Conservation (phyloP, 805 yeast genomes). For the Yarrowia keelungensis region DNA sequence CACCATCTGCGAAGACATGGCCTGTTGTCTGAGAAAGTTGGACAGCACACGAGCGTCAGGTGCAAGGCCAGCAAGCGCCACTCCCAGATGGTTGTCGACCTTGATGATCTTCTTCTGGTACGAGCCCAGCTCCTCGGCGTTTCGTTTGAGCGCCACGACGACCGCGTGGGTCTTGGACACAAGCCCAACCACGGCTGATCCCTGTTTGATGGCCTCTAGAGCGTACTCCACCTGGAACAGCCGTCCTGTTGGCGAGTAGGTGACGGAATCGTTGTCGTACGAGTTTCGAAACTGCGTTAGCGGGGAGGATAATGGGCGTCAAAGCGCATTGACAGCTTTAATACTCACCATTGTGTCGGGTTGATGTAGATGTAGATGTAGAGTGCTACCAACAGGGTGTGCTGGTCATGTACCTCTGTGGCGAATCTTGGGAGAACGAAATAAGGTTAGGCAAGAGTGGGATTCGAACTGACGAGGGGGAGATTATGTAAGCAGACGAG, state of each 20-base stretch:
- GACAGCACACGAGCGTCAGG: conserved; percentile 97
- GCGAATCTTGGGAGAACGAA: conserved; percentile 15
- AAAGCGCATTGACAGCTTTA: not conserved
- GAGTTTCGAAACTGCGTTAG: conserved; percentile 83
- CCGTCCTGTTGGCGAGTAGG: conserved; percentile 95
- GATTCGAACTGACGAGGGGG: not conserved
- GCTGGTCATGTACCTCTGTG: not conserved
- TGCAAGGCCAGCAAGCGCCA: conserved; percentile 96
- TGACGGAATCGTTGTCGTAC: conserved; percentile 97
- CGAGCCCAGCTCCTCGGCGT: conserved; percentile 96
- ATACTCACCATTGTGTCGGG: conserved; percentile 31
- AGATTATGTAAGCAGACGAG: too few relatives aligned
- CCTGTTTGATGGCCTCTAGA: conserved; percentile 95
- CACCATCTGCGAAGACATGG: conserved; percentile 84
- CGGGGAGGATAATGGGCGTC: not conserved
- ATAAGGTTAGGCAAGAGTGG: not conserved
- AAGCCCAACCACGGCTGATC: conserved; percentile 95
- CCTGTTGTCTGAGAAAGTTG: conserved; percentile 87
- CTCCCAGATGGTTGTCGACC: conserved; percentile 91
- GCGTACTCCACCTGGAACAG: conserved; percentile 90
- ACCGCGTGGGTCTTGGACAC: conserved; percentile 88
- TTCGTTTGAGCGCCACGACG: conserved; percentile 90
- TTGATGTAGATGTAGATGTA: conserved; percentile 10
- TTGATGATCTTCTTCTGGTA: conserved; percentile 93
- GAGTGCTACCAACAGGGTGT: not conserved